These are phyloP conservation scores for Lipomyces mesembrius DNA, from an alignment of 805 yeast species.

Conservation along the genomic window DNA sequence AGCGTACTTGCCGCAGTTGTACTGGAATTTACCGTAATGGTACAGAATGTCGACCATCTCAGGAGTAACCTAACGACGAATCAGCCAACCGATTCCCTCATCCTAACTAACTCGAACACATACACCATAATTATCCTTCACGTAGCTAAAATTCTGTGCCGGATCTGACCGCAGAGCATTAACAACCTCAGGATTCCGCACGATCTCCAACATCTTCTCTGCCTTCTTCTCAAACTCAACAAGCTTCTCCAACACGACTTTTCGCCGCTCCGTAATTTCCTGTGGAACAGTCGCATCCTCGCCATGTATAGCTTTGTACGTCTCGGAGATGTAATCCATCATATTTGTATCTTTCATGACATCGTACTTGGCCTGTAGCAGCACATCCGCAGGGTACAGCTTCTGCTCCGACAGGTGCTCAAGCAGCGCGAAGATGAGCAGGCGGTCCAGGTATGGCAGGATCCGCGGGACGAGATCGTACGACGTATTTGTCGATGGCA, in stretches of 20 bases:
- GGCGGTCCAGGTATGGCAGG: constrained; percentile 65
- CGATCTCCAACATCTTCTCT: constrained; percentile 21
- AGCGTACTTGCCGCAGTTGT: constrained; percentile 65
- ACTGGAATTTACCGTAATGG: constrained; percentile 65
- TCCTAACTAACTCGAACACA: neutral
- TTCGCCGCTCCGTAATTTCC: constrained; percentile 49
- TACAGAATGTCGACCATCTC: constrained; percentile 57
- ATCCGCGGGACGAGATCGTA: constrained; percentile 47
- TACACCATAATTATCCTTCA: constrained; percentile 52
- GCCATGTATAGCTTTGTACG: constrained; percentile 51
- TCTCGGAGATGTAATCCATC: constrained; percentile 55
- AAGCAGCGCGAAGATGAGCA: constrained; percentile 58
- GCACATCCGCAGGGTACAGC: constrained; percentile 53
- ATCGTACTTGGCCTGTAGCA: constrained; percentile 56
- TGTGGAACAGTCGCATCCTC: constrained; percentile 47
- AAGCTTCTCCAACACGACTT: constrained; percentile 46
- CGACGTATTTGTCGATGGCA: constrained; percentile 10
- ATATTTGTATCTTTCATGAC: constrained; percentile 62
- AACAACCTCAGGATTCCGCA: constrained; percentile 55
- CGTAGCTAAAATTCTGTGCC: constrained; percentile 55
- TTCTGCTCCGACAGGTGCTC: constrained; percentile 53
- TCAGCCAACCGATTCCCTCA: neutral
- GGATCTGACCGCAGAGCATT: constrained; percentile 60
- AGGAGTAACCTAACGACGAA: constrained; percentile 39
- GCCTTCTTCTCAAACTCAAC: constrained; percentile 35